Percentiles rank a stretch among this genome's conserved stretches.
Evolutionary conservation across 768 basidiomycete species (phyloP).

Genomic region (Podaxis mareebaensis): DNA sequence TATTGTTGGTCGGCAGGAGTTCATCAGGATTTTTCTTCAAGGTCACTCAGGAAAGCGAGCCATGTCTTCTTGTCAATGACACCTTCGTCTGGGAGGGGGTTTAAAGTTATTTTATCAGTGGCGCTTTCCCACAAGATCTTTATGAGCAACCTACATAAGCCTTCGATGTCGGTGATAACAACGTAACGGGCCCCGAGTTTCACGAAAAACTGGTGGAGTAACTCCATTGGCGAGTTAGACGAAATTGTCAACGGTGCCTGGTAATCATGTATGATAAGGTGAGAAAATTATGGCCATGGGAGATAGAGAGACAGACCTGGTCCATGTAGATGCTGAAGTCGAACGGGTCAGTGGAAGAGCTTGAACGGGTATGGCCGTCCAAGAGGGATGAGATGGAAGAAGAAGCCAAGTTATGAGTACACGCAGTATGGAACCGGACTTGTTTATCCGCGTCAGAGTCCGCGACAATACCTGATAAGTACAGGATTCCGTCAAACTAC

Average conservation of each 20-base stretch:
- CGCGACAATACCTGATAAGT: slow-evolving; percentile 62
- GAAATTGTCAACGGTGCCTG: slow-evolving; percentile 88
- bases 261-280: not conserved
- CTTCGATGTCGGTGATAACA: slow-evolving; percentile 79
- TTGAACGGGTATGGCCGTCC: slow-evolving; percentile 35
- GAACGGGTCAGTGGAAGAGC: slow-evolving; percentile 50
- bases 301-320: slow-evolving; percentile 48
- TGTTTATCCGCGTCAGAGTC: slow-evolving; percentile 61
- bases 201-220: slow-evolving; percentile 91
- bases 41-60: slow-evolving; percentile 80
- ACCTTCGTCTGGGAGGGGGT: slow-evolving; percentile 64
- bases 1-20: not conserved
- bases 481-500: not conserved
- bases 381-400: slow-evolving; percentile 65
- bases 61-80: slow-evolving; percentile 94
- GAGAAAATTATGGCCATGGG: slow-evolving; percentile 5
- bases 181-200: slow-evolving; percentile 94
- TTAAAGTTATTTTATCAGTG: not conserved
- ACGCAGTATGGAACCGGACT: slow-evolving; percentile 62
- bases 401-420: slow-evolving; percentile 42
- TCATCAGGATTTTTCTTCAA: slow-evolving; percentile 55
- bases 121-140: not conserved
- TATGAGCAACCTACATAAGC: slow-evolving; percentile 59
- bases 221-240: slow-evolving; percentile 83
- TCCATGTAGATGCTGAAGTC: slow-evolving; percentile 93